A percentile compares a stretch with the other conserved stretches of the same genome.
phyloP scores from a whole-genome alignment of 2,329 filamentous ascomycete species.

The Neopestalotiopsis sp. region DNA sequence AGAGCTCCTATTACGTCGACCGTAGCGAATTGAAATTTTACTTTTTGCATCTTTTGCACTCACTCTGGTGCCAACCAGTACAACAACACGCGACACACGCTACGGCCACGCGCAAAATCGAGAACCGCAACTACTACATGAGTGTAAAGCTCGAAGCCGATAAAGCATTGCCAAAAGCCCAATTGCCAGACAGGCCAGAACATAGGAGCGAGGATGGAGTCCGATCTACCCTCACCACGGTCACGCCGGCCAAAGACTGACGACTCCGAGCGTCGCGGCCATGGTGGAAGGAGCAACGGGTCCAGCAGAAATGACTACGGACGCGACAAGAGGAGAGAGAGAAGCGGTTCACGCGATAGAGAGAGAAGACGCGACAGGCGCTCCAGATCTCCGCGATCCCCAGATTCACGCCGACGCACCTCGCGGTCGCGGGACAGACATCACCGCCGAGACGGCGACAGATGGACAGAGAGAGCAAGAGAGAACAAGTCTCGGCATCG shows the following conservation, averaged over 20 bases:
- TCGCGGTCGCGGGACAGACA: slow-evolving; percentile 33
- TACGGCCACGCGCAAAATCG: too few species aligned
- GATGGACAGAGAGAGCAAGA: slow-evolving; percentile 40
- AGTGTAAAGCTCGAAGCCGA: background rate
- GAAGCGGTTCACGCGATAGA: slow-evolving; percentile 19
- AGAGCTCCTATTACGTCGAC: too few species aligned
- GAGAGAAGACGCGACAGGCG: slow-evolving; percentile 30
- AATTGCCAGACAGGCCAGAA: background rate
- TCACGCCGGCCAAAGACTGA: slow-evolving; percentile 19
- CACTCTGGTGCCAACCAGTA: too few species aligned
- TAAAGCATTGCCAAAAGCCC: background rate
- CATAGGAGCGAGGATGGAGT: slow-evolving; percentile 12
- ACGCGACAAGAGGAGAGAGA: slow-evolving; percentile 11
- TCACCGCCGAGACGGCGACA: slow-evolving; percentile 32
- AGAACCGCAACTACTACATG: too few species aligned
- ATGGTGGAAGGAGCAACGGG: background rate
- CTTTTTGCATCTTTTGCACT: too few species aligned
- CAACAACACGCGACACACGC: too few species aligned
- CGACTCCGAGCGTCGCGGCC: slow-evolving; percentile 1
- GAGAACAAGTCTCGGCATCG: slow-evolving; percentile 31
- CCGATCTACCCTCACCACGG: slow-evolving; percentile 8
- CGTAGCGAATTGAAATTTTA: too few species aligned
- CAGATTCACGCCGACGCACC: slow-evolving; percentile 25
- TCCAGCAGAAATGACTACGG: slow-evolving; percentile 7
- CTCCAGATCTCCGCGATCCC: slow-evolving; percentile 32